Evolutionary conservation across 1,139 yeast genomes (phyloP), one percentile per base, ranked within the genome.

Genomic region (Taiozyma sp.): DNA sequence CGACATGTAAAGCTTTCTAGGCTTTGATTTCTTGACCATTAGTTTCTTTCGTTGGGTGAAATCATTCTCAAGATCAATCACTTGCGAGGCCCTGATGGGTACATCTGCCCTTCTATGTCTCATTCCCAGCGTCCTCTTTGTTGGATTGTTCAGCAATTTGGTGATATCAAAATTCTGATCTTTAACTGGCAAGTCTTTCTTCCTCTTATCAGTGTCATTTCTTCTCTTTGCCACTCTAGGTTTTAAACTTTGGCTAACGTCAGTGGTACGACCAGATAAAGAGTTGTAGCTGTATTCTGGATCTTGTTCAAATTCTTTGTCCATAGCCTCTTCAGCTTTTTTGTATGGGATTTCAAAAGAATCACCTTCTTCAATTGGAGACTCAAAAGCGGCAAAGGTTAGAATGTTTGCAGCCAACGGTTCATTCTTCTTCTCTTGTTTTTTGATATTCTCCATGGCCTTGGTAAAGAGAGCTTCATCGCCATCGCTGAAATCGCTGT

Each of bases 91-190:
- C 12, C 51, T 45, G 1, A 56, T 29, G 14, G 51, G 41, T 9
- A 52, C 24, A 43, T 59, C 61, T 29, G 38, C 16, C 12, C 44
- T 38, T 42, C 48, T 47, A 9, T 16, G 36, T 13, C 43, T 50
- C 28, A 39, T 10, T 8, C 47, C 50, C 4, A 48, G 16, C 12
- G 28, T 13, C 46, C 48, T 57, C 22, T 34, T 46, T 1, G 49
- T 42, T 4, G 44, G 47, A 5, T 40, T 44, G 12, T 72, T 69
- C 44, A 83, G 84, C 56, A 83, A 70, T 7, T 78, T 76, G 34
- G 84, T 78, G 56, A 81, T 82, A 59, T 81, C 87, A 48, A 74
- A 74, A 63, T 73, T 76, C 16, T 50, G 32, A 4, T n/a, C 13
- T 12, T 28, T 22, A n/a, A 47, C 32, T 30, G 40, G 19, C 28